Base-by-base conservation (phyloP, 192 early-diverging fungal genomes). In the Entophlyctis luteolus region DNA sequence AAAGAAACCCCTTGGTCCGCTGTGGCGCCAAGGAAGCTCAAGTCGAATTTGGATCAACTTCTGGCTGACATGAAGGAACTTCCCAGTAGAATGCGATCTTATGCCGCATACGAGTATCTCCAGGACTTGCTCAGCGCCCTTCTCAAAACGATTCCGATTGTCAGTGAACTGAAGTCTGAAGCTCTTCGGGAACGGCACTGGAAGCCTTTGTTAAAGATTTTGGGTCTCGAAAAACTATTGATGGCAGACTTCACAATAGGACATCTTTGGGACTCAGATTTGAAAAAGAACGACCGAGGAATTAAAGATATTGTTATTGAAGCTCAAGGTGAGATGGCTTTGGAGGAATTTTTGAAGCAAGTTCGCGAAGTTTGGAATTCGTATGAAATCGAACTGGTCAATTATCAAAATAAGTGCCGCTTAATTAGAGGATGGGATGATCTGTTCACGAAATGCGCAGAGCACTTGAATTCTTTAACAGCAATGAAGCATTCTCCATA, bases 371-470 rank as follows among this genome's bases (percentile, higher is more conserved):
- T 89, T 0, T 99, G 98, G 98, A 86, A 86, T 23, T 87, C 82
- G 46, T 98, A 96, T 70, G 82, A 88, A 14, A 73, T 99, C 36
- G 98, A 99, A 70, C 86, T 99, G 22, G 90, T 97, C 45, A 89
- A 90, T 38, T 99, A 98, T 74, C 98, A 98, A 74, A 96, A 91
- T 86, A 97, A 93, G 74, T 94, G 92, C 70, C 88, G 95, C 39
- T 83, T 99, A 58, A 96, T 99, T 67, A 86, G 84, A 55, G 96
- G 95, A 4, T 99, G 96, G 94, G 96, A 99, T 77, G 96, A 98
- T 45, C 79, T 99, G 48, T 98, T 99, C 76, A 86, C 88, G 37
- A 98, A 98, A 77, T 91, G 91, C 70, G 82, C 91, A 31, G 98
- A 99, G 81, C 88, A 99, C 76, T 81, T 97, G 55, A 93, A 89